These are phyloP conservation scores for Graphiopsis chlorocephala DNA, from an alignment of 2,329 filamentous ascomycete genomes.

Conservation along the genomic window DNA sequence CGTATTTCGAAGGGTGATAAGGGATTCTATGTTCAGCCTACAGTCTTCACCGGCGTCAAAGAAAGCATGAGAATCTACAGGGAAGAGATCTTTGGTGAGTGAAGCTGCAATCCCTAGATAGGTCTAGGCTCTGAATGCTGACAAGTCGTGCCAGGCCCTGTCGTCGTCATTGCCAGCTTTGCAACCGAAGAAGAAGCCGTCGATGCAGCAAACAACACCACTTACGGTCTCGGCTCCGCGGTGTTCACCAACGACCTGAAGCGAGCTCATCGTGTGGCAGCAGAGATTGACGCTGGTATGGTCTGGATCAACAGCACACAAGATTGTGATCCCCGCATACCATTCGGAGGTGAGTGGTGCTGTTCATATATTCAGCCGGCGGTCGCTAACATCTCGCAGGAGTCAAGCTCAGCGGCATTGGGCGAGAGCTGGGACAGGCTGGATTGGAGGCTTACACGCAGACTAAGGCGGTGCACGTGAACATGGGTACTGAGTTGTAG, in stretches of 20 bases:
- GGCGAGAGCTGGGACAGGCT: slow-evolving; percentile 33
- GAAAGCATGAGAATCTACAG: slow-evolving; percentile 46
- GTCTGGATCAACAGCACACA: slow-evolving; percentile 46
- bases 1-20: slow-evolving; percentile 10
- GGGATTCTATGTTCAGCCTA: slow-evolving; percentile 18
- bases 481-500: slow-evolving; percentile 19
- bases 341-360: slow-evolving; percentile 27
- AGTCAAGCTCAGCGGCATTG: slow-evolving; percentile 37
- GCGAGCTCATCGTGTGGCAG: slow-evolving; percentile 41
- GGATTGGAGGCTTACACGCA: slow-evolving; percentile 22
- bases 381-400: slow-evolving; percentile 32
- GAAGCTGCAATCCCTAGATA: neutral
- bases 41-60: slow-evolving; percentile 17
- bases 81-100: slow-evolving; percentile 41
- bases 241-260: slow-evolving; percentile 43
- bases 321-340: slow-evolving; percentile 41
- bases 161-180: slow-evolving; percentile 42
- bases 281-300: slow-evolving; percentile 43
- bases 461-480: slow-evolving; percentile 23
- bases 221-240: slow-evolving; percentile 42
- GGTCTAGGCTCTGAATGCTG: neutral
- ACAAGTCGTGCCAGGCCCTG: slow-evolving; percentile 28
- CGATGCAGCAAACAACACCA: slow-evolving; percentile 39
- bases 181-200: slow-evolving; percentile 41
- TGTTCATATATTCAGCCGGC: too few species aligned